Percentiles rank a stretch among this genome's conserved stretches.
Evolutionary conservation across 495 filamentous ascomycete species (phyloP).

Genomic region (Penicillium subrubescens): DNA sequence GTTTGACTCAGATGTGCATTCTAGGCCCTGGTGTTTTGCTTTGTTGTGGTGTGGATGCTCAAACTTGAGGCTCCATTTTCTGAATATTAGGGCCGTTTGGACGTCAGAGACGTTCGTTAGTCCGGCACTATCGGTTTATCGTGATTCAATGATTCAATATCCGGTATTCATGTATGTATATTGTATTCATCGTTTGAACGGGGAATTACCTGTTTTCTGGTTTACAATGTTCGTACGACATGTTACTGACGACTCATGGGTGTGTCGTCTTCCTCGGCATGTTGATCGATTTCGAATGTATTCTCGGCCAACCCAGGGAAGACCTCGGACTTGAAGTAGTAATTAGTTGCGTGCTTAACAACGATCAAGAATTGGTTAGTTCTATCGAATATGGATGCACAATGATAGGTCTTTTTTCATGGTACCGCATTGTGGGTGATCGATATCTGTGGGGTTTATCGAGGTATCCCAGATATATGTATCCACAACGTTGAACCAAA

Average conservation of each 20-base stretch:
- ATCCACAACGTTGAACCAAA: background rate
- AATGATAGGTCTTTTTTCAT: background rate
- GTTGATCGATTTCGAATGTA: background rate
- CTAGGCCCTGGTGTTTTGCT: background rate
- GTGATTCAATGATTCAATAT: background rate
- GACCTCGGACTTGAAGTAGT: background rate
- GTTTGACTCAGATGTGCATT: background rate
- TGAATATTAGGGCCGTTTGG: constrained; percentile 1
- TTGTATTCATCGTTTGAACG: background rate
- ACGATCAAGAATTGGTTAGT: no score
- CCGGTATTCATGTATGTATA: background rate
- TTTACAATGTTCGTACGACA: background rate
- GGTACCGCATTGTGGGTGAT: background rate
- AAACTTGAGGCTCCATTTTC: constrained; percentile 5
- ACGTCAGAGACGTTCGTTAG: background rate
- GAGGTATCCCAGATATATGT: background rate
- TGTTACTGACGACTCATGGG: background rate
- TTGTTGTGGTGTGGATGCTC: background rate
- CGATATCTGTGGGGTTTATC: background rate
- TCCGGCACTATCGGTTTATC: background rate
- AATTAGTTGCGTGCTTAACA: no score
- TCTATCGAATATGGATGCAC: background rate
- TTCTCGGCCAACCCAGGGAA: background rate
- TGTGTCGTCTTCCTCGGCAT: background rate
- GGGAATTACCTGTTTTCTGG: background rate